Evolutionary conservation across 2,329 filamentous ascomycete genomes (phyloP).

Genomic region (Aspergillus costaricaensis): DNA sequence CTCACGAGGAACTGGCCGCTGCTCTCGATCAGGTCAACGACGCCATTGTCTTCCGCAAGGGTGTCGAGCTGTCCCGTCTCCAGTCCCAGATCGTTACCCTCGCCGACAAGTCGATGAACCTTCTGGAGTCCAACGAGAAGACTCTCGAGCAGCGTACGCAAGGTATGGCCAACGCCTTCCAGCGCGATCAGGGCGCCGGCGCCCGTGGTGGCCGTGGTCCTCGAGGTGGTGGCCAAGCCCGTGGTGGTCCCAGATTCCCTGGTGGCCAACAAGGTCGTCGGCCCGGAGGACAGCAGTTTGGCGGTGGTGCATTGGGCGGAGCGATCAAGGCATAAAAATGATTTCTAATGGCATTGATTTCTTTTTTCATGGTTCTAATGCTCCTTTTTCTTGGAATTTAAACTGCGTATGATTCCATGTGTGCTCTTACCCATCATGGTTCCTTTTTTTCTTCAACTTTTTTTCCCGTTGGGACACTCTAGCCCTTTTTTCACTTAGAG

Average conservation of each 20-base stretch:
- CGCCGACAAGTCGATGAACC: conserved; percentile 90
- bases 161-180: conserved; percentile 92
- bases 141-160: conserved; percentile 96
- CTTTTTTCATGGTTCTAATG: conserved; percentile 28
- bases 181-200: conserved; percentile 80
- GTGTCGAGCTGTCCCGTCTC: conserved; percentile 92
- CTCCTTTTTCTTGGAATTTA: conserved; percentile 27
- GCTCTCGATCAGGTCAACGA: conserved; percentile 97
- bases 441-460: conserved; percentile 1
- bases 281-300: conserved; percentile 53
- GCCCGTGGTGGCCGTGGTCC: conserved; percentile 64
- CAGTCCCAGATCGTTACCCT: conserved; percentile 93
- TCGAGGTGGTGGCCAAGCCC: conserved; percentile 39
- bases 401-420: conserved; percentile 24
- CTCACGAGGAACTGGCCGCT: conserved; percentile 94
- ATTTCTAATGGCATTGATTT: conserved; percentile 37
- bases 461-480: conserved; percentile 3
- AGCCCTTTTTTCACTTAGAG: conserved; percentile 10
- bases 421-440: conserved; percentile 17
- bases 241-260: conserved; percentile 41
- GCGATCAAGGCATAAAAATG: conserved; percentile 52
- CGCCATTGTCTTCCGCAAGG: conserved; percentile 98
- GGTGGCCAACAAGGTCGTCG: conserved; percentile 46
- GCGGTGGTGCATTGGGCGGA: conserved; percentile 53
- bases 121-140: conserved; percentile 97